Conservation (phyloP, 306 rosid species). For the Hippophae tibetana region DNA sequence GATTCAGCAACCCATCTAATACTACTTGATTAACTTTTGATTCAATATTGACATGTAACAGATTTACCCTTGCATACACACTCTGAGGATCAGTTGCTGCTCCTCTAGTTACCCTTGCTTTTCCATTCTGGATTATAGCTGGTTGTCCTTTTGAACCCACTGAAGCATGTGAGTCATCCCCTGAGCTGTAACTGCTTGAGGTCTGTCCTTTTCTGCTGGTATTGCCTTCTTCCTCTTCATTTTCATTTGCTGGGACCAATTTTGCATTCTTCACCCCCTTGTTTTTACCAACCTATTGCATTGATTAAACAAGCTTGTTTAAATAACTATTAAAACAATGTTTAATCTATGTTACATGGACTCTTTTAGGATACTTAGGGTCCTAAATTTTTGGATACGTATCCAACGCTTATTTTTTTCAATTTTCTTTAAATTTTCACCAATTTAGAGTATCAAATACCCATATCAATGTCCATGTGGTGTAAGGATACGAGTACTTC, state of each 20-base stretch:
- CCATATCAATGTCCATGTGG: too few species aligned
- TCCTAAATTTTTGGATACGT: too few species aligned
- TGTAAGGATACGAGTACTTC: too few species aligned
- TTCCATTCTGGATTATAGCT: slow-evolving; percentile 30
- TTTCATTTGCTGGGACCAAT: slow-evolving; percentile 17
- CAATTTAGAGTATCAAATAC: too few species aligned
- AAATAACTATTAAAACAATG: background rate
- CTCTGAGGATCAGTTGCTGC: slow-evolving; percentile 79
- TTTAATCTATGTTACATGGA: too few species aligned
- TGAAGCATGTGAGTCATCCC: slow-evolving; percentile 45
- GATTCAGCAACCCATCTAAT: background rate
- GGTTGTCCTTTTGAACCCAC: slow-evolving; percentile 27
- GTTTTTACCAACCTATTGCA: slow-evolving; percentile 26
- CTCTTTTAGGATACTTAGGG: too few species aligned
- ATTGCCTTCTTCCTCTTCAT: slow-evolving; percentile 35
- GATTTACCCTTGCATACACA: slow-evolving; percentile 66
- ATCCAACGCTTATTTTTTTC: too few species aligned
- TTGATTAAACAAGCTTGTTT: background rate
- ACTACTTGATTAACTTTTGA: background rate
- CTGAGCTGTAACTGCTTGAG: slow-evolving; percentile 47
- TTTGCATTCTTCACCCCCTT: slow-evolving; percentile 51
- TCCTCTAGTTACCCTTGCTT: slow-evolving; percentile 38
- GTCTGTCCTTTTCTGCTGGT: slow-evolving; percentile 30
- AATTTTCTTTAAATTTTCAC: too few species aligned
- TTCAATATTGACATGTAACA: background rate